These are phyloP conservation scores for Roridomyces roridus DNA, from an alignment of 768 basidiomycete genomes.

Conservation along the genomic window DNA sequence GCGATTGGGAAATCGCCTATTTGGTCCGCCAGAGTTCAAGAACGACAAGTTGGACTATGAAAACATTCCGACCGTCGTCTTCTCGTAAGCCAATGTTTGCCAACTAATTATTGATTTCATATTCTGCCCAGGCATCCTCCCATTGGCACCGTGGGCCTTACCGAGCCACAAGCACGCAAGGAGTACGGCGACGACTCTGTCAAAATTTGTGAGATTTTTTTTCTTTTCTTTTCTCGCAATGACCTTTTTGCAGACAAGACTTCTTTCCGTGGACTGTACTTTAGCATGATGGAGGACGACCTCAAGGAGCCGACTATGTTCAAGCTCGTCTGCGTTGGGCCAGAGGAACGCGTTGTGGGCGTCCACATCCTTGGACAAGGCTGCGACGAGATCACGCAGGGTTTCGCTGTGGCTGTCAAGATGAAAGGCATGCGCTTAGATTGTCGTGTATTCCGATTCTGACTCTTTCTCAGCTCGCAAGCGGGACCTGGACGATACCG, in stretches of 20 bases:
- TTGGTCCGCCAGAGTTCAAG: constrained; percentile 86
- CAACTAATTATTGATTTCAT: not conserved
- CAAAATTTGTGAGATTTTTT: constrained; percentile 82
- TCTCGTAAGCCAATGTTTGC: constrained; percentile 71
- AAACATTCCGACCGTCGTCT: constrained; percentile 94
- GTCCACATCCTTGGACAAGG: constrained; percentile 92
- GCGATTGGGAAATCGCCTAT: constrained; percentile 86
- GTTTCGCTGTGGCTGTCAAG: constrained; percentile 96
- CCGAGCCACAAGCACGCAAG: constrained; percentile 87
- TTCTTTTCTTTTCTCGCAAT: constrained; percentile 1
- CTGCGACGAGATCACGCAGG: constrained; percentile 94
- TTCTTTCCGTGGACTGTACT: constrained; percentile 86
- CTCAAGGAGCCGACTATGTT: constrained; percentile 96
- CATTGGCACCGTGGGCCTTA: constrained; percentile 94
- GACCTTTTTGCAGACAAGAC: constrained; percentile 64
- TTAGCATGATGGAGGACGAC: constrained; percentile 86
- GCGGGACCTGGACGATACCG: constrained; percentile 83
- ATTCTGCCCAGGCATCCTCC: constrained; percentile 77
- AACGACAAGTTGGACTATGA: constrained; percentile 87
- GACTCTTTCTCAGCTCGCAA: constrained; percentile 60
- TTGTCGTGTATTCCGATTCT: constrained; percentile 3
- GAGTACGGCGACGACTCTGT: constrained; percentile 88
- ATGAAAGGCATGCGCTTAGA: constrained; percentile 68
- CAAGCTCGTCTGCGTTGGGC: constrained; percentile 87
- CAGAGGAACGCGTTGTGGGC: constrained; percentile 95